These are phyloP conservation scores for Yamadazyma friedrichii DNA, from an alignment of 1,139 yeast genomes.

Conservation along the genomic window DNA sequence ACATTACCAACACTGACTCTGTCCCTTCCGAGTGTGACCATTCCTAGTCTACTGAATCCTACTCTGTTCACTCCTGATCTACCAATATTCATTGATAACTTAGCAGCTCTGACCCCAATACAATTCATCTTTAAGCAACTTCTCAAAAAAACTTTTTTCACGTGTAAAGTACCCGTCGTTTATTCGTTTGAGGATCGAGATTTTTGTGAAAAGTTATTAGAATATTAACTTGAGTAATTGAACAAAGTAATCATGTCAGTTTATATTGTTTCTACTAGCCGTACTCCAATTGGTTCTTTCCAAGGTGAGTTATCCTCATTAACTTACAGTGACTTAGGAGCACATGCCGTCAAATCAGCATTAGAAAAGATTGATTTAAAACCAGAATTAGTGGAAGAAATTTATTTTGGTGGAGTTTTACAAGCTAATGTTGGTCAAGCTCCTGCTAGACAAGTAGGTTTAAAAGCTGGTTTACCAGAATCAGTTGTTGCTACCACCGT, in stretches of 20 bases:
- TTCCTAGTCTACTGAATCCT: not conserved
- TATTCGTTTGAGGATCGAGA: not conserved
- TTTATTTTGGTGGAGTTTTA: constrained; percentile 88
- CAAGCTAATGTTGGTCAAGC: constrained; percentile 96
- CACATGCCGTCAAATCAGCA: constrained; percentile 89
- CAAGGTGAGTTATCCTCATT: constrained; percentile 79
- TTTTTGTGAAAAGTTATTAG: not conserved
- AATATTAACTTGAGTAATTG: not conserved
- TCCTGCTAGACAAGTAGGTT: constrained; percentile 96
- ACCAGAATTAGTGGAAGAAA: constrained; percentile 80
- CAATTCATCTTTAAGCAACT: too few species aligned
- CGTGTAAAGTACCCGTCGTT: not conserved
- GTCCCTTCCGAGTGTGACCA: too few species aligned
- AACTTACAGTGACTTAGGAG: constrained; percentile 81
- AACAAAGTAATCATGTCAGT: constrained; percentile 49
- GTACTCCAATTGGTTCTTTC: constrained; percentile 96
- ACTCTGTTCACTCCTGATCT: not conserved
- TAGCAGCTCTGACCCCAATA: too few species aligned
- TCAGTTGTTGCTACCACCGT: constrained; percentile 82
- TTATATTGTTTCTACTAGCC: constrained; percentile 84
- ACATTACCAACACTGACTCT: not conserved
- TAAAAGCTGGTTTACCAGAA: constrained; percentile 82
- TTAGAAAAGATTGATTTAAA: constrained; percentile 75
- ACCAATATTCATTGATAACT: too few species aligned
- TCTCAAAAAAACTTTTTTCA: too few species aligned